Percentiles rank a stretch among this genome's conserved stretches.
Conservation (phyloP, 768 basidiomycete species). For the Tylopilus sp. region DNA sequence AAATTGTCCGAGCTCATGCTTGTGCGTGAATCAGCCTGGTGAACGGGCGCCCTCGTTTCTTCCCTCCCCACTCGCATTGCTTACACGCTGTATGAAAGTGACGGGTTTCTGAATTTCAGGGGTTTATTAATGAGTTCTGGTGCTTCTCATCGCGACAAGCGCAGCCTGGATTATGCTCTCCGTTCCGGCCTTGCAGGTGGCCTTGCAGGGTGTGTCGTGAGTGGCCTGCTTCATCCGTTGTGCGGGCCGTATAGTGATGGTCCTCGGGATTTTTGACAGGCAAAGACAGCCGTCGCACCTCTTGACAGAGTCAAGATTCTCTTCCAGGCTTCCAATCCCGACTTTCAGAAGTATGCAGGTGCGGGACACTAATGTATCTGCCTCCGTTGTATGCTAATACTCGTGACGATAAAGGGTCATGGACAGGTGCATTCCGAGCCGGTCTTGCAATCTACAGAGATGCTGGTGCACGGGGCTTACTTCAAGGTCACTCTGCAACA, state of each 20-base stretch:
- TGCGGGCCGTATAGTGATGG: constrained; percentile 1
- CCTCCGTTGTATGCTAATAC: constrained; percentile 20
- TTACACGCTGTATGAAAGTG: constrained; percentile 12
- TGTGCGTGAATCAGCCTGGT: background rate
- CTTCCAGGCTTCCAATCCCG: constrained; percentile 95
- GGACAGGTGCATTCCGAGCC: constrained; percentile 81
- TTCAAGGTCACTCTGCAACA: constrained; percentile 96
- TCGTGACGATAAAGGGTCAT: constrained; percentile 57
- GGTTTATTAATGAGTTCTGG: constrained; percentile 32
- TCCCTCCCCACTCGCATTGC: background rate
- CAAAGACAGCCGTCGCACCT: constrained; percentile 92
- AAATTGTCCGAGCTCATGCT: background rate
- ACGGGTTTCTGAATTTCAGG: background rate
- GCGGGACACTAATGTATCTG: constrained; percentile 27
- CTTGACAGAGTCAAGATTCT: constrained; percentile 98
- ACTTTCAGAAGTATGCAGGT: constrained; percentile 94
- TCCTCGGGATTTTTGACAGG: constrained; percentile 44
- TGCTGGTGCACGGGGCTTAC: constrained; percentile 72
- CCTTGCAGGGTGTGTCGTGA: constrained; percentile 87
- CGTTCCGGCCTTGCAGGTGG: constrained; percentile 92
- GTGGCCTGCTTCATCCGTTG: constrained; percentile 31
- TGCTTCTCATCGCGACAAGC: constrained; percentile 46
- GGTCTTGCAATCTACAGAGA: constrained; percentile 66
- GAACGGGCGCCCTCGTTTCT: background rate
- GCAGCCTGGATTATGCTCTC: constrained; percentile 57